Evolutionary conservation across 2,329 filamentous ascomycete species (phyloP), one percentile per base, ranked within the genome.

Genomic region (Colletotrichum sp.): DNA sequence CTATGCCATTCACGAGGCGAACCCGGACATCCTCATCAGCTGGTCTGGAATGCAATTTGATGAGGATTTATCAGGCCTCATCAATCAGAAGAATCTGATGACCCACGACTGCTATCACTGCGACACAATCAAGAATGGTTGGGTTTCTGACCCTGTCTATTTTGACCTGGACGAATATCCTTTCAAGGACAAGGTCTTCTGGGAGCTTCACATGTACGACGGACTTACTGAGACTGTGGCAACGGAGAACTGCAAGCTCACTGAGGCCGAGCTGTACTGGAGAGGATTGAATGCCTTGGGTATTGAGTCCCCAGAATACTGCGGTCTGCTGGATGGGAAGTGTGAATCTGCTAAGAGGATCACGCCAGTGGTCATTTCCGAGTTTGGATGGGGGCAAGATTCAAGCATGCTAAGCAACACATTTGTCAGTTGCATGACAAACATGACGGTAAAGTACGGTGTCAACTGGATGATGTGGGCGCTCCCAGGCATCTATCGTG

Each of bases 251-350:
- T 89, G 88, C 80, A 82, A 83, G n/a, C 83, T 87, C 72, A 85
- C 89, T 79, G 83, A 88, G 81, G 87, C 88, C 10, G 83, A 82
- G 30, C 81, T 90, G 34, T 90, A 88, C 82, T 84, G 85, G 60
- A 86, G 86, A 71, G 88, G 88, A 3, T 88, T 89, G 83, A 88
- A 89, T 77, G 88, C 82, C 70, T 80, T 87, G 79, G 78, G 82
- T 82, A 80, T 88, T 80, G 80, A 83, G 78, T 70, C 83, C 77
- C 80, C 88, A 78, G 4, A 86, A 81, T 52, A 52, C 43, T 52
- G 43, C 3, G 4, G 4, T 21, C n/a, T 5, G 6, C 2, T 52
- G 10, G n/a, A 4, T 21, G 43, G 43, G n/a, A 52, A 21, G n/a
- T 52, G 43, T 4, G 43, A 52, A 52, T 7, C 10, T 7, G 43